phyloP scores from a whole-genome alignment of 768 basidiomycete species.

The Pleurotus tuber-regium region DNA sequence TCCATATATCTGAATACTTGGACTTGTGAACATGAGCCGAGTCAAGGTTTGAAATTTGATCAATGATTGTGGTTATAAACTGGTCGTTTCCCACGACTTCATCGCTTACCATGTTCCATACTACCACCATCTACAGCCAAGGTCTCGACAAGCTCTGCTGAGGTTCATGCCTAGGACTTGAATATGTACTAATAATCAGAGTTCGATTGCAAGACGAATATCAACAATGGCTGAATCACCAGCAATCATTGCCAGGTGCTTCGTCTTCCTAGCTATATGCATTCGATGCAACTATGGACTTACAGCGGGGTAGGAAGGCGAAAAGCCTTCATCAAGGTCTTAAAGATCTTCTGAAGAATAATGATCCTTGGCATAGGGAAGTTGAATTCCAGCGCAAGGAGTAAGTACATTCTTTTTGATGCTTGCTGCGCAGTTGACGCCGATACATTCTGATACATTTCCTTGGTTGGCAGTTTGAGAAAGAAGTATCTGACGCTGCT shows the following conservation, averaged over 20 bases:
- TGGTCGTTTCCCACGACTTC: background rate
- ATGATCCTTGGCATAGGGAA: slow-evolving; percentile 80
- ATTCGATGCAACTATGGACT: slow-evolving; percentile 14
- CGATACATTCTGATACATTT: too few species aligned
- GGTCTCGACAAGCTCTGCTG: slow-evolving; percentile 6
- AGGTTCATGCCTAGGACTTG: background rate
- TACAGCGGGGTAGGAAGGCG: slow-evolving; percentile 58
- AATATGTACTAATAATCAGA: slow-evolving; percentile 7
- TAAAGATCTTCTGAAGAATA: slow-evolving; percentile 71
- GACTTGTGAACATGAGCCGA: too few species aligned
- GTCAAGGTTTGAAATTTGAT: background rate
- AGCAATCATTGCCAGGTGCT: slow-evolving; percentile 41
- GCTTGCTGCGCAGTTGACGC: slow-evolving; percentile 14
- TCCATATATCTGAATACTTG: too few species aligned
- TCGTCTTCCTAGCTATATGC: slow-evolving; percentile 19
- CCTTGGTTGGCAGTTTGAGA: slow-evolving; percentile 53
- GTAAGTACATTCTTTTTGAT: slow-evolving; percentile 43
- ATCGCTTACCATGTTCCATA: slow-evolving; percentile 2
- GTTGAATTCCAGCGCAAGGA: slow-evolving; percentile 85
- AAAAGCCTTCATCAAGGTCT: slow-evolving; percentile 70
- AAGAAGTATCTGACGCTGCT: slow-evolving; percentile 68
- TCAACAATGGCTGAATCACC: slow-evolving; percentile 43
- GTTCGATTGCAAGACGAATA: background rate
- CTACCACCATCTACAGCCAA: slow-evolving; percentile 6
- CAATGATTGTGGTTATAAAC: background rate